phyloP scores from a whole-genome alignment of 164 flowering plant species.

The Vitis labrusca region DNA sequence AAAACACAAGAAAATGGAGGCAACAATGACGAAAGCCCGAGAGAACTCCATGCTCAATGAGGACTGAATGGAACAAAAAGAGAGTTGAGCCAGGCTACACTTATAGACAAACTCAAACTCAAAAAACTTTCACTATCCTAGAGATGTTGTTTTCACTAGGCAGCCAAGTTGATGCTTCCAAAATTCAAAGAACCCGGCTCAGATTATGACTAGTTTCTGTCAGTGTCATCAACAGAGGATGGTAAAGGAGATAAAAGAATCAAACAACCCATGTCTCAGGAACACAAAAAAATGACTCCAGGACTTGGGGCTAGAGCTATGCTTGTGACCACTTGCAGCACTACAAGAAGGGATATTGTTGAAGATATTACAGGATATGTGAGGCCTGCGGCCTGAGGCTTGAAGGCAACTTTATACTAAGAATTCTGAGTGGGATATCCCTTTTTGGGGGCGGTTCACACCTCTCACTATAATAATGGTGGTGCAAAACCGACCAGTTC shows the following conservation, averaged over 20 bases:
- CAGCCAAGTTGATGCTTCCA: neutral
- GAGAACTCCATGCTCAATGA: conserved; percentile 1
- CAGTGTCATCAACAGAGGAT: neutral
- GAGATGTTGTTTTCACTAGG: neutral
- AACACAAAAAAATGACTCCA: neutral
- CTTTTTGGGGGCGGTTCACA: neutral
- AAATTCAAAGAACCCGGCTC: neutral
- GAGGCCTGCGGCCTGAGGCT: no score
- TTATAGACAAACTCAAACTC: conserved; percentile 3
- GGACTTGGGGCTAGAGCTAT: neutral
- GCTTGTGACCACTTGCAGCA: neutral
- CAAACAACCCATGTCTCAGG: neutral
- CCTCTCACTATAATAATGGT: neutral
- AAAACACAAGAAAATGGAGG: neutral
- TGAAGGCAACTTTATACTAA: neutral
- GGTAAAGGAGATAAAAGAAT: neutral
- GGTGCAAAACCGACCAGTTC: conserved; percentile 14
- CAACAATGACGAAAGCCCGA: neutral
- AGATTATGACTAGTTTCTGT: neutral
- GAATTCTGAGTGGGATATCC: neutral
- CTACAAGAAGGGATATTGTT: no score
- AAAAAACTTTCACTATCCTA: neutral
- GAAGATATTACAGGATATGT: no score
- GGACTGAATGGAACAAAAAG: neutral
- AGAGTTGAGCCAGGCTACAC: neutral